Conservation (phyloP, 2,329 filamentous ascomycete species). For the Fusarium compactum region DNA sequence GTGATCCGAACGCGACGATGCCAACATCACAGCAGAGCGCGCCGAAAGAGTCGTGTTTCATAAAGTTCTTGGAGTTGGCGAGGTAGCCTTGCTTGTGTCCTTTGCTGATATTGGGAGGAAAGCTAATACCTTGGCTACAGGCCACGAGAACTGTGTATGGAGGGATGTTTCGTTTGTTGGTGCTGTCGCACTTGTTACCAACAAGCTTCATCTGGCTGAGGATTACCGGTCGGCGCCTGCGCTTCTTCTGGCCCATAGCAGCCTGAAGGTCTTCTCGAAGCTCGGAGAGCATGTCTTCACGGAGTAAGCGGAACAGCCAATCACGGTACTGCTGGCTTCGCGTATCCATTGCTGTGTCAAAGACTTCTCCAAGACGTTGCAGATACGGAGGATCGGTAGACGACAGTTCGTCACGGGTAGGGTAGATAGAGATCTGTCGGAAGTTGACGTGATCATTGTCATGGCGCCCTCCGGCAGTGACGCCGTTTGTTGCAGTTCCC, state of each 20-base stretch:
- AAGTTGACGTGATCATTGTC: constrained; percentile 78
- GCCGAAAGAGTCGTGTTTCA: constrained; percentile 72
- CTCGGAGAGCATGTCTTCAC: constrained; percentile 78
- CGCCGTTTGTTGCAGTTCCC: not conserved
- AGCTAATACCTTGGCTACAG: constrained; percentile 61
- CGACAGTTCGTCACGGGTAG: constrained; percentile 73
- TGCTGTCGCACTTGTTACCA: constrained; percentile 53
- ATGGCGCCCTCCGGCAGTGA: constrained; percentile 73
- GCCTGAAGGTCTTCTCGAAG: constrained; percentile 71
- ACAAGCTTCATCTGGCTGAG: constrained; percentile 56
- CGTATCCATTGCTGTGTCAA: constrained; percentile 51
- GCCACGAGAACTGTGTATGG: constrained; percentile 53
- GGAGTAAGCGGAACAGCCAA: constrained; percentile 77
- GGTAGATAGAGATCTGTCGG: constrained; percentile 71
- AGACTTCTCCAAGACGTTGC: constrained; percentile 63
- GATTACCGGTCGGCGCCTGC: constrained; percentile 55
- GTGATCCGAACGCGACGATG: constrained; percentile 70
- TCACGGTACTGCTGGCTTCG: constrained; percentile 69
- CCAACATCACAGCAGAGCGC: constrained; percentile 65
- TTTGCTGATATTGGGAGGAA: constrained; percentile 50
- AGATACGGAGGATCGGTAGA: constrained; percentile 67
- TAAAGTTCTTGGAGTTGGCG: constrained; percentile 59
- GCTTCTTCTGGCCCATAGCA: constrained; percentile 61
- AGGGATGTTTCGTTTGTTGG: constrained; percentile 37
- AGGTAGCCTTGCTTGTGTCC: constrained; percentile 59